Evolutionary conservation across 352 stramenopile genomes (phyloP).

Genomic region (Globisporangium cederbergense): DNA sequence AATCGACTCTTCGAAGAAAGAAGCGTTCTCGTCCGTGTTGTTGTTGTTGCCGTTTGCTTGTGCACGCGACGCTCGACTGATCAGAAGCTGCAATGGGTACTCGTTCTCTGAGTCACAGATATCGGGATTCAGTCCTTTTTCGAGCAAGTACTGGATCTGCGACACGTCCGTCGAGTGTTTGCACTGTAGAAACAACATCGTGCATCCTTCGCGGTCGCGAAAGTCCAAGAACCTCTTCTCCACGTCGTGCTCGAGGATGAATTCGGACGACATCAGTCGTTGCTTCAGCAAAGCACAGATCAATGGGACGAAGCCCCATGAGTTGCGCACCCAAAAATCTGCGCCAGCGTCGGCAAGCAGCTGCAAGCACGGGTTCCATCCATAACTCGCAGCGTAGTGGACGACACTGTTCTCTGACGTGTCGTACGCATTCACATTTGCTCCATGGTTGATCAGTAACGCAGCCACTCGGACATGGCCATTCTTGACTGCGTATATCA

Average conservation of each 20-base stretch:
- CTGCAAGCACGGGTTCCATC: slow-evolving; percentile 63
- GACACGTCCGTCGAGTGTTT: slow-evolving; percentile 57
- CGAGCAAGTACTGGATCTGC: slow-evolving; percentile 65
- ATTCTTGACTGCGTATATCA: slow-evolving; percentile 79
- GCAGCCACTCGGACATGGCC: slow-evolving; percentile 49
- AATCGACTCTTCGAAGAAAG: slow-evolving; percentile 50
- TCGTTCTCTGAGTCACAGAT: slow-evolving; percentile 57
- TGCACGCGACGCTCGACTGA: slow-evolving; percentile 30
- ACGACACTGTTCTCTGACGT: slow-evolving; percentile 72
- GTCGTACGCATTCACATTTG: slow-evolving; percentile 76
- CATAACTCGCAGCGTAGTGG: slow-evolving; percentile 77
- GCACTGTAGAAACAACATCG: slow-evolving; percentile 82
- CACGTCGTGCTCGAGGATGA: slow-evolving; percentile 60
- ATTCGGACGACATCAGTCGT: slow-evolving; percentile 43
- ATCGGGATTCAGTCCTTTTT: slow-evolving; percentile 70
- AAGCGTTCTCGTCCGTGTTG: slow-evolving; percentile 5
- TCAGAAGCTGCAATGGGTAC: slow-evolving; percentile 59
- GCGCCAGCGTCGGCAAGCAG: slow-evolving; percentile 50
- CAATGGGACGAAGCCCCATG: slow-evolving; percentile 71
- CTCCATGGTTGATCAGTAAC: slow-evolving; percentile 58
- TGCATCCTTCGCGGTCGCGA: slow-evolving; percentile 64
- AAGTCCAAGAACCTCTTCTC: slow-evolving; percentile 68
- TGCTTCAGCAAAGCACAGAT: slow-evolving; percentile 71
- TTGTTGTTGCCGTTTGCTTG: background rate
- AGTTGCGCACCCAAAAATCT: slow-evolving; percentile 68